phyloP scores from a whole-genome alignment of 345 rosid genomes.

The Ailanthus altissimus region DNA sequence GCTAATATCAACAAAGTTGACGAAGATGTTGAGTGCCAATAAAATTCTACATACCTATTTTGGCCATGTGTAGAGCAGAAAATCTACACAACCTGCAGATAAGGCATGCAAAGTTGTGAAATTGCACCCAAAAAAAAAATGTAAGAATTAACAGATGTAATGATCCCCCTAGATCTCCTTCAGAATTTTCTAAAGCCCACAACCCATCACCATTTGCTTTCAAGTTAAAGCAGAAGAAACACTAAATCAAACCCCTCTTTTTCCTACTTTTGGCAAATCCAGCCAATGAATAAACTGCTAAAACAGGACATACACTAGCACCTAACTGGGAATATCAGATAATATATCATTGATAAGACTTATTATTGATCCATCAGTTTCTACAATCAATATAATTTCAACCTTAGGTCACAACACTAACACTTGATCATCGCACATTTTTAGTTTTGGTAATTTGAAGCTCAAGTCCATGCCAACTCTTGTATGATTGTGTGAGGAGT shows the following conservation, averaged over 20 bases:
- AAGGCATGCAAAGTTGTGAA: slow-evolving; percentile 20
- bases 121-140: not conserved
- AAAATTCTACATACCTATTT: slow-evolving; percentile 22
- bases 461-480: not conserved
- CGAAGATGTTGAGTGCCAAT: not conserved
- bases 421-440: not conserved
- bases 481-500: not conserved
- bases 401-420: not conserved
- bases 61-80: slow-evolving; percentile 27
- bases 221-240: slow-evolving; percentile 3
- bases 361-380: slow-evolving; percentile 3
- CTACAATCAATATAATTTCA: not conserved
- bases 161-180: not conserved
- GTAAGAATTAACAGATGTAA: not conserved
- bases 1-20: not conserved
- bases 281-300: not conserved
- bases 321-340: not conserved
- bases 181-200: not conserved
- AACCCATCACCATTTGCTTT: not conserved
- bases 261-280: not conserved
- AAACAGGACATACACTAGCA: not conserved
- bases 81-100: slow-evolving; percentile 21
- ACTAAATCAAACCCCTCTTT: not conserved
- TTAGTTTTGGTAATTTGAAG: not conserved
- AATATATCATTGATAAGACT: not conserved